Evolutionary conservation across 1,139 yeast genomes (phyloP), one percentile per base, ranked within the genome.

Genomic region (Martiniozyma asiatica): DNA sequence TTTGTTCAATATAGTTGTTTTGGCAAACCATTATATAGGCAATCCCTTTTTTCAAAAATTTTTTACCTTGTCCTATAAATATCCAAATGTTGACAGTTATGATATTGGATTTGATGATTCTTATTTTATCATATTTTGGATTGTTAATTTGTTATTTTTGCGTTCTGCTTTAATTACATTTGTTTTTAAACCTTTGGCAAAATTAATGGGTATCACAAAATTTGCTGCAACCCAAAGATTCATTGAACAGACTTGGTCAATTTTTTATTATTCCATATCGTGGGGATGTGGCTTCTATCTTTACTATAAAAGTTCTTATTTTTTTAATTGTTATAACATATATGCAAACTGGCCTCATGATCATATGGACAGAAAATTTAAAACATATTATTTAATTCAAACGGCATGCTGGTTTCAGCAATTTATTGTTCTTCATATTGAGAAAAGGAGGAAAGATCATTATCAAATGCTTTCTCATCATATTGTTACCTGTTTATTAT

Each of bases 391-490:
- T 47, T 60, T 85, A 34, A 56, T 75, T 27, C 78, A 79, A 44
- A 63, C 78, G 22, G 76, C 81, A 7, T 73, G 70, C 43, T 85
- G 94, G 94, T 48, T 82, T 39, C 85, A 80, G 44, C 94, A 82
- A 53, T 63, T 82, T 16, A 66, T 79, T 42, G 84, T 78, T 13
- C 59, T 85, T 37, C 73, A 82, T 53, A 57, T 84, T 32, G 96
- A 85, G 55, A 73, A 71, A 38, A 69, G 64, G 40, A 70, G 96
- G 43, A 82, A 82, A 51, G 96, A 85, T 52, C 76, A 81, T 51
- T 55, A 58, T 44, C 94, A 84, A 53, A 85, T 85, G 96, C 72
- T 84, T 48, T 60, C 77, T 30, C 96, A 85, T 51, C 96, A 85
- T 55, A 73, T 85, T 32, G 75, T 85, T 34, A 85, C 96, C 1